Percentiles rank a stretch among this genome's conserved stretches.
These are phyloP conservation scores for Elongisporangium anandrum DNA, from an alignment of 352 stramenopile genomes.

Conservation along the genomic window DNA sequence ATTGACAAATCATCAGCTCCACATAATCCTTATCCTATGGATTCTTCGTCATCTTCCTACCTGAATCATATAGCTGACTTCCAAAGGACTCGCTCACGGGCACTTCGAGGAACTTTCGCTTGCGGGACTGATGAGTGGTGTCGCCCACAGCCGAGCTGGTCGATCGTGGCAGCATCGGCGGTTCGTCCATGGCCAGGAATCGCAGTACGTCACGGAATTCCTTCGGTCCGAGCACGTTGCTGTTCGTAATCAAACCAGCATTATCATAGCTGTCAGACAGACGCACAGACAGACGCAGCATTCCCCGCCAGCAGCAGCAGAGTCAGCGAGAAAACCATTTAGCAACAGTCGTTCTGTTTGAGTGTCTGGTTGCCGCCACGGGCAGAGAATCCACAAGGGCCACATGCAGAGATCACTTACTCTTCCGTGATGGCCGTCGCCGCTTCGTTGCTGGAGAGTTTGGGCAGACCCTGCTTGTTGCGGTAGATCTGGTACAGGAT, in stretches of 20 bases:
- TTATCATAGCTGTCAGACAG: slow-evolving; percentile 29
- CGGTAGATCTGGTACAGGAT: slow-evolving; percentile 89
- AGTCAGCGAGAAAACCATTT: slow-evolving; percentile 16
- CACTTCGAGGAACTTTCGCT: slow-evolving; percentile 85
- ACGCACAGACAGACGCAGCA: slow-evolving; percentile 20
- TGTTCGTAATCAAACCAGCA: slow-evolving; percentile 69
- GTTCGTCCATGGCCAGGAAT: slow-evolving; percentile 84
- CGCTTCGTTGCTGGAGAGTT: slow-evolving; percentile 57
- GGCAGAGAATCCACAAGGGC: slow-evolving; percentile 1
- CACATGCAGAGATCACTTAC: slow-evolving; percentile 41
- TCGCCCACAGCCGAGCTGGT: slow-evolving; percentile 30
- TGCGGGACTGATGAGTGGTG: slow-evolving; percentile 35
- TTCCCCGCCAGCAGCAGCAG: slow-evolving; percentile 3
- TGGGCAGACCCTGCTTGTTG: slow-evolving; percentile 75
- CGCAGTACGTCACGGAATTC: slow-evolving; percentile 82
- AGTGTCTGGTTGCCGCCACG: not conserved
- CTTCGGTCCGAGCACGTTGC: slow-evolving; percentile 74
- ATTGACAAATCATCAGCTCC: not conserved
- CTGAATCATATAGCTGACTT: slow-evolving; percentile 27
- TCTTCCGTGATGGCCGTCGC: slow-evolving; percentile 68
- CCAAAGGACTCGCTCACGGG: slow-evolving; percentile 10
- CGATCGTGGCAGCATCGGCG: slow-evolving; percentile 55
- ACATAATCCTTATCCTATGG: not conserved
- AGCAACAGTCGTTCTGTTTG: slow-evolving; percentile 7
- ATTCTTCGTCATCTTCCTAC: slow-evolving; percentile 16